Evolutionary conservation across 768 basidiomycete species (phyloP).

Genomic region (Pleurotus salmoneostramineus): DNA sequence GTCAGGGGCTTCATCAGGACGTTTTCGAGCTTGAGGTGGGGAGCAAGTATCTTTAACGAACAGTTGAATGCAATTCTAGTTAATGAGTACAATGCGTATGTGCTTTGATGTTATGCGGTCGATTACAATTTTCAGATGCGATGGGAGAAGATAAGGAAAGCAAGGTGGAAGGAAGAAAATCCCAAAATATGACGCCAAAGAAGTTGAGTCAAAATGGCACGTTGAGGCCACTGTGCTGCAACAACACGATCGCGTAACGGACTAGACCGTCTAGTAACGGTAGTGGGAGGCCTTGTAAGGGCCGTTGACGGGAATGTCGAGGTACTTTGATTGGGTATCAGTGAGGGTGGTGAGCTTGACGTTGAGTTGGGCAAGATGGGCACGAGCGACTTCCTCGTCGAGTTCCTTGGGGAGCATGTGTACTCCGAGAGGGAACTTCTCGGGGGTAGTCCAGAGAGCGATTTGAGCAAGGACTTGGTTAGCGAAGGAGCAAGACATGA

Average conservation of each 20-base stretch:
- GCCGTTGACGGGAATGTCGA: slow-evolving; percentile 84
- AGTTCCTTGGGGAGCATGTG: slow-evolving; percentile 99
- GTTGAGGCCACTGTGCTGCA: slow-evolving; percentile 65
- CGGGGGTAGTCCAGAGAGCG: slow-evolving; percentile 91
- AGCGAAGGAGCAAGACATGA: slow-evolving; percentile 99
- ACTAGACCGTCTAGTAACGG: slow-evolving; percentile 38
- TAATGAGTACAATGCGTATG: neutral
- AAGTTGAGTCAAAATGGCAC: slow-evolving; percentile 39
- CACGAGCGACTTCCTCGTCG: slow-evolving; percentile 98
- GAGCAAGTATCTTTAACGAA: too few species aligned
- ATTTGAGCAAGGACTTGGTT: slow-evolving; percentile 99
- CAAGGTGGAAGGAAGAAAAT: slow-evolving; percentile 60
- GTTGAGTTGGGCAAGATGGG: slow-evolving; percentile 87
- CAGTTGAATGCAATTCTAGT: neutral
- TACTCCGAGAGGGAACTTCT: slow-evolving; percentile 93
- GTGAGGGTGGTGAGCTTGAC: slow-evolving; percentile 87
- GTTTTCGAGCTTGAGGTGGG: too few species aligned
- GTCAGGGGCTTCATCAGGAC: neutral
- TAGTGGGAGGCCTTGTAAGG: slow-evolving; percentile 50
- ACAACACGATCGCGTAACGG: slow-evolving; percentile 19
- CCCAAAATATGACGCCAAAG: slow-evolving; percentile 36
- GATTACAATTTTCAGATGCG: neutral
- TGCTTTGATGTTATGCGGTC: neutral
- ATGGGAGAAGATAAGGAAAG: neutral
- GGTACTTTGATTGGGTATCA: slow-evolving; percentile 78